Evolutionary conservation across 2,329 filamentous ascomycete species (phyloP), one percentile per base, ranked within the genome.

Genomic region (Botrytis galanthina): DNA sequence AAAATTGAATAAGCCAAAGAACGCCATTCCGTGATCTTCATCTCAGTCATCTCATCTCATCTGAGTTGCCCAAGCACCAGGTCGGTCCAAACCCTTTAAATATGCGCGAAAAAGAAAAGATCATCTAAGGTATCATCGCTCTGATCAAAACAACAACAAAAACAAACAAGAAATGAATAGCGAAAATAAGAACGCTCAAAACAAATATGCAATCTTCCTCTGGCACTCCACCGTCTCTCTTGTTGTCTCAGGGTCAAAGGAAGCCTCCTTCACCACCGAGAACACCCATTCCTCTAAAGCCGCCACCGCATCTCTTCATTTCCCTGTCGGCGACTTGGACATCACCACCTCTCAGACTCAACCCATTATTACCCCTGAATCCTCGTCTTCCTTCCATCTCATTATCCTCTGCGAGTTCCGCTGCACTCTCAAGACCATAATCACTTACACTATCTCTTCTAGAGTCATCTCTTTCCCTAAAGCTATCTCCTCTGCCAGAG

Each of bases 401-500:
- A 22, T 26, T n/a, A 5, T 44, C 35, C 48, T 54, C 46, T 16
- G 35, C 35, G n/a, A 68, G 9, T 54, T 68, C 64, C 8, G 46
- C 4, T 9, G 64, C 16, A 39, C 35, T 68, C 10, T 68, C n/a
- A 29, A 46, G n/a, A 14, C 42, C 66, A 32, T 42, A 32, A 26
- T 69, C 66, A 69, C 66, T 69, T 20, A 59, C 66, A 42, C 74
- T 77, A 32, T 73, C 80, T 39, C 80, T 78, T 37, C 76, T 77
- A 60, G 66, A 57, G 16, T 69, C 66, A 32, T 69, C 66, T 32
- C 77, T 80, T 14, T 73, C 76, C 63, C 76, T 73, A 20, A 73
- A 46, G 54, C 77, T 77, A 9, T 78, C 76, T 42, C 77, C 76
- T 44, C 74, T 70, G 6, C 78, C 78, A 1, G 78, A 79, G 67